phyloP scores from a whole-genome alignment of 805 yeast genomes.

The Soucietia sequanensis region DNA sequence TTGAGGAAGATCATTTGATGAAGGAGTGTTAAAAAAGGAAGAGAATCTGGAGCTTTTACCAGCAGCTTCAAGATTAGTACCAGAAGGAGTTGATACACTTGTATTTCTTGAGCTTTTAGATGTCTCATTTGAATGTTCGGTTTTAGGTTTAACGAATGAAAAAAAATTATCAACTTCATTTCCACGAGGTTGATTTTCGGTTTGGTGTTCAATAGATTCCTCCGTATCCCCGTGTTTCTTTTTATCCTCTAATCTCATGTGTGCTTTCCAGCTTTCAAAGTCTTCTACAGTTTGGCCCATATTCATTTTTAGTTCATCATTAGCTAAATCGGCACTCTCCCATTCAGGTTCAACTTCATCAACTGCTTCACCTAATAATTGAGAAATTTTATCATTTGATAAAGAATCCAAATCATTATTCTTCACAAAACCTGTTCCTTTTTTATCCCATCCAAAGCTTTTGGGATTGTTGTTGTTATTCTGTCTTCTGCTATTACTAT shows the following conservation, averaged over 20 bases:
- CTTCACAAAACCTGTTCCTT: constrained; percentile 15
- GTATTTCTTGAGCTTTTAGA: constrained; percentile 4
- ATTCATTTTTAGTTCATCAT: constrained; percentile 17
- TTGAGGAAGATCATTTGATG: too few relatives aligned
- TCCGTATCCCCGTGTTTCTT: constrained; percentile 42
- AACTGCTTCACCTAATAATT: constrained; percentile 33
- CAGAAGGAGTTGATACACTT: constrained; percentile 4
- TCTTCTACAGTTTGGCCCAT: constrained; percentile 56
- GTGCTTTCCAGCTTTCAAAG: constrained; percentile 58
- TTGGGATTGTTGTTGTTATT: constrained; percentile 7
- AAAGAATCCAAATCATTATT: constrained; percentile 27
- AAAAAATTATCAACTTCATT: constrained; percentile 45
- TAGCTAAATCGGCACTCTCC: constrained; percentile 28
- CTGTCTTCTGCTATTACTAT: constrained; percentile 12
- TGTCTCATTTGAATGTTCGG: constrained; percentile 7
- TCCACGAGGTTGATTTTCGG: constrained; percentile 14
- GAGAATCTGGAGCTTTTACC: constrained; percentile 37
- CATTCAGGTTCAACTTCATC: constrained; percentile 41
- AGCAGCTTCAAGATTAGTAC: constrained; percentile 12
- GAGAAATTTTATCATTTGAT: constrained; percentile 32
- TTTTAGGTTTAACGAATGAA: constrained; percentile 37
- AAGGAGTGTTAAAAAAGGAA: constrained; percentile 27
- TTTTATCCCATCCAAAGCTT: constrained; percentile 28
- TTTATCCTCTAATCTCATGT: constrained; percentile 51
- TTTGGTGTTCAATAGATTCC: too few relatives aligned